These are phyloP conservation scores for Trichophaea hybrida DNA, from an alignment of 2,329 filamentous ascomycete genomes.

Conservation along the genomic window DNA sequence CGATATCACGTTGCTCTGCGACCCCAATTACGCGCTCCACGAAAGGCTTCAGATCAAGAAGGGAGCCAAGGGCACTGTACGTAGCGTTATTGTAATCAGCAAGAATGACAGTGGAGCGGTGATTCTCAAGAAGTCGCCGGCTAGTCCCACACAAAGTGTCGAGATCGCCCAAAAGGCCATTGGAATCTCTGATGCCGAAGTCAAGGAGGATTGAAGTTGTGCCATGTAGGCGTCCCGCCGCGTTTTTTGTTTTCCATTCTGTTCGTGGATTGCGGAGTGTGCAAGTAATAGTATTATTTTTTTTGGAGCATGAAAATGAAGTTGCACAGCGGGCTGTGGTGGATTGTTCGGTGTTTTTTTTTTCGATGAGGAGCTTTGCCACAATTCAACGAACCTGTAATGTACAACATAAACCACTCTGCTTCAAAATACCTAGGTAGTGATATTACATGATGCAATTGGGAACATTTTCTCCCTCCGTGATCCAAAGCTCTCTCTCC, in stretches of 20 bases:
- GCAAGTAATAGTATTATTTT: background rate
- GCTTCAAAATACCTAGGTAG: background rate
- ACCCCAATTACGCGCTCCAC: slow-evolving; percentile 60
- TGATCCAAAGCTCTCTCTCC: background rate
- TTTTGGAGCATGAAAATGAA: background rate
- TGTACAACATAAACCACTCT: background rate
- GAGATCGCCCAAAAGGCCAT: slow-evolving; percentile 21
- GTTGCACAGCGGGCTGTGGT: background rate
- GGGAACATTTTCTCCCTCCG: slow-evolving; percentile 3
- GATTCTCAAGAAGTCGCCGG: slow-evolving; percentile 23
- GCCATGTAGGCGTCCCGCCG: background rate
- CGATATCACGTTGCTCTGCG: slow-evolving; percentile 69
- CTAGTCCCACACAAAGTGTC: slow-evolving; percentile 19
- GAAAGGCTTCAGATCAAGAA: slow-evolving; percentile 82
- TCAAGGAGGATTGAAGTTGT: background rate
- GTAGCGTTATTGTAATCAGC: slow-evolving; percentile 77
- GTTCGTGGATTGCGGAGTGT: background rate
- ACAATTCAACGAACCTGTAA: background rate
- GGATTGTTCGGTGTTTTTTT: background rate
- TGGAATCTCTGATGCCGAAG: background rate
- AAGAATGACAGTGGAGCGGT: slow-evolving; percentile 46
- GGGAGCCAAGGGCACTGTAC: slow-evolving; percentile 53
- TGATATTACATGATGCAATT: background rate
- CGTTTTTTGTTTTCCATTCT: background rate
- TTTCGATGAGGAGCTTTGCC: background rate